Conservation (phyloP, 495 filamentous ascomycete species). For the Xylaria venustula region DNA sequence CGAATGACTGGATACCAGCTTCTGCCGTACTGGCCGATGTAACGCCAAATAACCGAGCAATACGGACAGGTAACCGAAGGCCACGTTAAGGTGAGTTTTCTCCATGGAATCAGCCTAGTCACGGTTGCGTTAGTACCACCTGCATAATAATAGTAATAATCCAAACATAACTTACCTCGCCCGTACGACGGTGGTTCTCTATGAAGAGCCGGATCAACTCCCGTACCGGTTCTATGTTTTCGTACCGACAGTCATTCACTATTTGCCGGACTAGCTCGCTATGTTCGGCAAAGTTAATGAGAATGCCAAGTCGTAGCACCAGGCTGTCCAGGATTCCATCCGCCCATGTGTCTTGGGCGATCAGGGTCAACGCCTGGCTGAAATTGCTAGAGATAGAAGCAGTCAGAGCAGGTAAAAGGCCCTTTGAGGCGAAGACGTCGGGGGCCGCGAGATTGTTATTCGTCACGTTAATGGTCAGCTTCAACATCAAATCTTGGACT, state of each 20-base stretch:
- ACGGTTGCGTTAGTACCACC: neutral
- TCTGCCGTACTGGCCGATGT: conserved; percentile 46
- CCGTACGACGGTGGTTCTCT: conserved; percentile 48
- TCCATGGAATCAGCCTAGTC: conserved; percentile 76
- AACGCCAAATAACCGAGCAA: conserved; percentile 79
- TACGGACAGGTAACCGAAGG: conserved; percentile 86
- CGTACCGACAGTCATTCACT: conserved; percentile 26
- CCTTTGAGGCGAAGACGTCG: conserved; percentile 58
- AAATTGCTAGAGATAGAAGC: conserved; percentile 38
- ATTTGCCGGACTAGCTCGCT: conserved; percentile 34
- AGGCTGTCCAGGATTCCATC: conserved; percentile 61
- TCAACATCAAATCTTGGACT: conserved; percentile 50
- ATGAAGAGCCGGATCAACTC: conserved; percentile 50
- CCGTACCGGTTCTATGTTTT: conserved; percentile 38
- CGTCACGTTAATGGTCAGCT: conserved; percentile 81
- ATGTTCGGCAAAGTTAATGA: conserved; percentile 88
- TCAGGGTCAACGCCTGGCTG: conserved; percentile 41
- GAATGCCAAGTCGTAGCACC: conserved; percentile 74
- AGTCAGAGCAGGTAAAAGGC: conserved; percentile 57
- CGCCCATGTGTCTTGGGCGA: conserved; percentile 35
- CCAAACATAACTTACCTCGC: conserved; percentile 50
- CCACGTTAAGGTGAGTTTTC: conserved; percentile 82
- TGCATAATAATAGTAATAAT: neutral
- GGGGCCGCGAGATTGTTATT: conserved; percentile 75
- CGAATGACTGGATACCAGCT: conserved; percentile 53